phyloP scores from a whole-genome alignment of 1,284 basidiomycete genomes.

The Hemileia vastatrix region DNA sequence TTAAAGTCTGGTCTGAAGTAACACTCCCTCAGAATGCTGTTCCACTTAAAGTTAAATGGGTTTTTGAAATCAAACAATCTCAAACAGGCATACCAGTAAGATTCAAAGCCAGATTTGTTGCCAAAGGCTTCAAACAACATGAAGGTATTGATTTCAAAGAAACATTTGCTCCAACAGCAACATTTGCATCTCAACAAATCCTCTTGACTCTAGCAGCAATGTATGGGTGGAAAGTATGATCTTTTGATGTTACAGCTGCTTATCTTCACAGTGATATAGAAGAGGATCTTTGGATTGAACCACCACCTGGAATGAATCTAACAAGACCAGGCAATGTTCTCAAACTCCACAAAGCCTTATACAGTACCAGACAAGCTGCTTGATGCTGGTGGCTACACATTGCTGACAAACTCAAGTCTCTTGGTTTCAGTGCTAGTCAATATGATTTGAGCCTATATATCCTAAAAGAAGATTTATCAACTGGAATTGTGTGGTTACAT shows the following conservation, averaged over 20 bases:
- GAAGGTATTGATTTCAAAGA: background rate
- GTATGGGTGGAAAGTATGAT: background rate
- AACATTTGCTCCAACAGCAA: background rate
- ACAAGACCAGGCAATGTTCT: no score
- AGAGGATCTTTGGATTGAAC: no score
- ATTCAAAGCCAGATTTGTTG: background rate
- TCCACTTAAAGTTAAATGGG: background rate
- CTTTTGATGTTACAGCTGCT: constrained; percentile 1
- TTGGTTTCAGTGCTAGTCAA: no score
- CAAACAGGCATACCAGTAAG: background rate
- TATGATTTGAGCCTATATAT: no score
- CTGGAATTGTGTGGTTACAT: no score
- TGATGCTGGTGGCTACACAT: no score
- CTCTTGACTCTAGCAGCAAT: background rate
- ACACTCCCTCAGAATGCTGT: background rate
- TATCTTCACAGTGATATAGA: no score
- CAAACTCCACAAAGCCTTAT: no score
- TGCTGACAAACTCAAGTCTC: no score
- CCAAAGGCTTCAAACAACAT: background rate
- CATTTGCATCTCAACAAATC: background rate
- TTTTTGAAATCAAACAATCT: background rate
- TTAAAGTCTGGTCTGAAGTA: background rate
- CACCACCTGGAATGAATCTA: no score
- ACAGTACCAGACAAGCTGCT: no score
- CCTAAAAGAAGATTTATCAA: no score